Conservation (phyloP, 148 eudicot genomes). For the Vaccinium myrtillus region DNA sequence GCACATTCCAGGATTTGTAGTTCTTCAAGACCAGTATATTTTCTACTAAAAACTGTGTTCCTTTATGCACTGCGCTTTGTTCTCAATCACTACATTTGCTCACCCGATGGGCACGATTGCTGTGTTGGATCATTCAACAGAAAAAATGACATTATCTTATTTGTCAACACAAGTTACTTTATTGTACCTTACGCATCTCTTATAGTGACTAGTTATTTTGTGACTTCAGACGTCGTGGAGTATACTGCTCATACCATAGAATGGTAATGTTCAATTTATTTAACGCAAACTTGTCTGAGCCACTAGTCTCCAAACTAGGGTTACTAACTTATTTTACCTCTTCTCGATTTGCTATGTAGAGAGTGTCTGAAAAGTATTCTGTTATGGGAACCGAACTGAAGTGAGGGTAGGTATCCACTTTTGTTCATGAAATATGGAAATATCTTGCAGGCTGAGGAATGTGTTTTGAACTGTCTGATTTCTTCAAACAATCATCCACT, state of each 20-base stretch:
- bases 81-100: background rate
- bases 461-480: background rate
- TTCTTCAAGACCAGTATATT: background rate
- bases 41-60: background rate
- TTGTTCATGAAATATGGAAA: background rate
- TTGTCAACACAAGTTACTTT: background rate
- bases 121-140: background rate
- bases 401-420: conserved; percentile 69
- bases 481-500: conserved; percentile 4
- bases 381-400: conserved; percentile 65
- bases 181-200: background rate
- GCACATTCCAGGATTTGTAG: background rate
- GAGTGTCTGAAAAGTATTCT: conserved; percentile 64
- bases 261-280: conserved; percentile 41
- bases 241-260: conserved; percentile 75
- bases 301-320: background rate
- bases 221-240: conserved; percentile 67
- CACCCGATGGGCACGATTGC: background rate
- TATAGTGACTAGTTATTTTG: conserved; percentile 8
- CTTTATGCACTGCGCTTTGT: background rate
- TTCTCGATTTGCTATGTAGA: conserved; percentile 35
- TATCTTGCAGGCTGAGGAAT: background rate
- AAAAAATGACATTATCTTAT: background rate
- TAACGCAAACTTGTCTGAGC: background rate
- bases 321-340: conserved; percentile 1